These are phyloP conservation scores for Neurospora sp. DNA, from an alignment of 495 filamentous ascomycete genomes.

Conservation along the genomic window DNA sequence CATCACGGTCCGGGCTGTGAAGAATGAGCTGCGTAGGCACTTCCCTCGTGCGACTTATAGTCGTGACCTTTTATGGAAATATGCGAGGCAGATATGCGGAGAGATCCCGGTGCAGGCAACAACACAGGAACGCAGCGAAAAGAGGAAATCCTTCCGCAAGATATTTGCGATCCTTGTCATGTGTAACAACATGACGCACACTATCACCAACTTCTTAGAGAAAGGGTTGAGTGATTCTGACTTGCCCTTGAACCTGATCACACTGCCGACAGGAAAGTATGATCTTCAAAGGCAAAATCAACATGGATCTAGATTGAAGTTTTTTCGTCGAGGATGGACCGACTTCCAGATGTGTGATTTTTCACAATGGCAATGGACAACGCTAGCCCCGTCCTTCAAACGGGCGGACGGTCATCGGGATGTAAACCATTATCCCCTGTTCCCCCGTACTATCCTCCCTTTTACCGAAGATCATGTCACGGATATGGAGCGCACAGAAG, in stretches of 20 bases:
- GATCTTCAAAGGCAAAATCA: not conserved
- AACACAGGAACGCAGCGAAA: too few relatives aligned
- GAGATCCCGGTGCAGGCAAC: not conserved
- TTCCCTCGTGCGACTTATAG: not conserved
- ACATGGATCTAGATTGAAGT: too few relatives aligned
- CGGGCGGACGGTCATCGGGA: not conserved
- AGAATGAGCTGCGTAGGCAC: slow-evolving; percentile 2
- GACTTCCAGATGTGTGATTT: slow-evolving; percentile 4
- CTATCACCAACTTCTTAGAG: slow-evolving; percentile 11
- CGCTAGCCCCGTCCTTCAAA: slow-evolving; percentile 6
- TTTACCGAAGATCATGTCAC: slow-evolving; percentile 2
- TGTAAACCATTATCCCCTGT: slow-evolving; percentile 3
- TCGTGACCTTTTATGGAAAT: not conserved
- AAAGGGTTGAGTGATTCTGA: slow-evolving; percentile 10
- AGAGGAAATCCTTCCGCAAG: not conserved
- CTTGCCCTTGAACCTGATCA: slow-evolving; percentile 9
- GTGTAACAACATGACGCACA: slow-evolving; percentile 1
- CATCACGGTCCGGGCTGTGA: slow-evolving; percentile 2
- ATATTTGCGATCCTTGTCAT: slow-evolving; percentile 19
- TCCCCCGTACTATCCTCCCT: slow-evolving; percentile 1
- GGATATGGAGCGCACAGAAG: not conserved
- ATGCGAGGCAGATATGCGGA: slow-evolving; percentile 1
- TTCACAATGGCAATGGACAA: slow-evolving; percentile 9
- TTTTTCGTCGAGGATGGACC: too few relatives aligned
- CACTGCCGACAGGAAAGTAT: not conserved